Base-by-base conservation (phyloP, 495 filamentous ascomycete genomes). In the Terfezia boudieri region DNA sequence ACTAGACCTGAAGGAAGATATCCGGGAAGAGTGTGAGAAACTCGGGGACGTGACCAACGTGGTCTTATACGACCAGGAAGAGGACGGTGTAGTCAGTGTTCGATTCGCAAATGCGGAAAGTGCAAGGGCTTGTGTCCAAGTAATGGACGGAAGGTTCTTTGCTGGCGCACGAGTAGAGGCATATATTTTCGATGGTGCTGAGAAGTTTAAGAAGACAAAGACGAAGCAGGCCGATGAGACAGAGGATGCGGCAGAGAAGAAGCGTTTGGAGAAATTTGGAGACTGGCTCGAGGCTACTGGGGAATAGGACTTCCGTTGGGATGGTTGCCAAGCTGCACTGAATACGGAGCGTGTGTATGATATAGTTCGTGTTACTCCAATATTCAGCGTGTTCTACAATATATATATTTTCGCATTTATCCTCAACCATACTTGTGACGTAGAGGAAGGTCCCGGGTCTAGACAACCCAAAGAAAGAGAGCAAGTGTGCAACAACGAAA, bases 1-100 rank as follows among this genome's bases (percentile, higher is more conserved):
- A 51, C 71, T 88, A 8, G 90, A 96, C 56, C 93, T 96, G 67
- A 90, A 90, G 62, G 80, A 92, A 66, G 90, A 99, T 62, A 83
- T 99, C 38, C 78, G 83, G 26, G 84, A 90, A 36, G 88, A 94
- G 67, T 92, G 84, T 66, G 73, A 76, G 37, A 93, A 93, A 67
- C 69, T 92, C 16, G 92, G 90, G 11, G 71, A 81, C 22, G 84
- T 99, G 4, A 92, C 85, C 22, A 95, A 92, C 59, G 84, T 95
- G 0, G 76, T 88, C 4, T 74, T 98, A 32, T 98, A 81, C 62
- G 90, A 98, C 65, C 70, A 79, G 54, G 90, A 98, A 64, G 68
- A 72, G n/a, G 86, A 86, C 2, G 90, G 90, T 14, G 77, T 95
- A 22, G 84, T 84, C 14, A 90, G 77, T 60, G 84, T 96, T 36